Evolutionary conservation across 768 basidiomycete genomes (phyloP).

Genomic region (Leucocoprinus leucothites): DNA sequence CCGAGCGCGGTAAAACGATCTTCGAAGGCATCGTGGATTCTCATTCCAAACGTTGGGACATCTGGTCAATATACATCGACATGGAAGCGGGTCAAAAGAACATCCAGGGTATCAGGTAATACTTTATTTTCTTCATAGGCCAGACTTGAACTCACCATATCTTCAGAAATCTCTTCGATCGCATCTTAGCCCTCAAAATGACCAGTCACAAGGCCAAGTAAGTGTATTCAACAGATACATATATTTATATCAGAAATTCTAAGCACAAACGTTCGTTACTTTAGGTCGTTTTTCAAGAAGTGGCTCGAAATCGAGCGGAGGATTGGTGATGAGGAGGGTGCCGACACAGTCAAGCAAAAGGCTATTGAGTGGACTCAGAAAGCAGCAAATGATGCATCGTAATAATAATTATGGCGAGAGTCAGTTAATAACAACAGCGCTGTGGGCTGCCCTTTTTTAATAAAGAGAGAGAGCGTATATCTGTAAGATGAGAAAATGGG

Average conservation of each 20-base stretch:
- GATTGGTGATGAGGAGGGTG: constrained; percentile 85
- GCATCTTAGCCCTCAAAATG: constrained; percentile 81
- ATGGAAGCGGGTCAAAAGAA: constrained; percentile 85
- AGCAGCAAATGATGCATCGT: constrained; percentile 21
- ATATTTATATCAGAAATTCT: constrained; percentile 4
- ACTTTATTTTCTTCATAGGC: background rate
- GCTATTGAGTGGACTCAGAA: constrained; percentile 88
- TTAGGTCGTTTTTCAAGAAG: constrained; percentile 94
- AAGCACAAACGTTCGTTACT: constrained; percentile 13
- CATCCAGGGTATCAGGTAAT: constrained; percentile 74
- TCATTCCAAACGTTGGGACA: constrained; percentile 91
- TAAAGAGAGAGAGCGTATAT: constrained; percentile 27
- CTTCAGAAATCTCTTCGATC: constrained; percentile 80
- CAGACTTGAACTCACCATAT: constrained; percentile 1
- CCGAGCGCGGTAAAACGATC: constrained; percentile 92
- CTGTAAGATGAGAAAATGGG: constrained; percentile 27
- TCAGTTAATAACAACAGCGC: constrained; percentile 12
- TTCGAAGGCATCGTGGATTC: constrained; percentile 97
- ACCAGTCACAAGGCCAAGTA: constrained; percentile 96
- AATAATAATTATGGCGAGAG: constrained; percentile 25
- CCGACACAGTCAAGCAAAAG: constrained; percentile 75
- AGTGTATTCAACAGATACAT: constrained; percentile 25
- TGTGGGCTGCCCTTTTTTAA: constrained; percentile 5
- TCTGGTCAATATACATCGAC: constrained; percentile 97
- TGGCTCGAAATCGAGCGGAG: constrained; percentile 88